Base-by-base conservation (phyloP, 495 filamentous ascomycete species). In the Aspergillus cavernicola region DNA sequence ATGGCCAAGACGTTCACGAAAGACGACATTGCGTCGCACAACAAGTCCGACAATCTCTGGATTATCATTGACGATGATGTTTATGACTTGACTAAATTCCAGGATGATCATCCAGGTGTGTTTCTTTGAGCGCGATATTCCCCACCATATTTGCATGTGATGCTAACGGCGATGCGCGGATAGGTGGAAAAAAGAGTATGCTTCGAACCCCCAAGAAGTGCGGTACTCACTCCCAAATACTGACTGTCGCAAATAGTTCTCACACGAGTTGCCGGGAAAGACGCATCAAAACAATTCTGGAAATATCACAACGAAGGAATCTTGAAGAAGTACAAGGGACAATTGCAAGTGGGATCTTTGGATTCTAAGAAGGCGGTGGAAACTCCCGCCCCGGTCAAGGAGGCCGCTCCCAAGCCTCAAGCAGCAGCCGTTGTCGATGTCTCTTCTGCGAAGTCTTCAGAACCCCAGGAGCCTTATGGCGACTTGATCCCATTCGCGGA, bases 211-310 rank as follows among this genome's bases (percentile, higher is more conserved):
- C 36, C 42, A 29, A 50, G 9, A 23, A 7, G 13, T 22, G 5
- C 40, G 9, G 4, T 20, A 26, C 2, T 26, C 12, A 22, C 51
- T 12, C 15, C 41, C 11, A 33, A 3, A 11, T 60, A 62, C 50
- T 71, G 39, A 70, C 64, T 46, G 50, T 36, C 12, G 16, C 42
- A 4, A 29, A 15, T 60, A 87, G 84, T 99, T 68, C 84, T 99
- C 49, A 85, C 89, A 61, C 78, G 92, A 52, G 91, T 97, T 13
- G 93, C 85, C 39, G 93, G 93, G 60, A 99, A 97, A 68, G 95
- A 99, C 60, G 93, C 93, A 15, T 92, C 89, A 22, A 92, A 95
- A 71, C 95, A 96, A 66, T 99, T 99, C 77, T 99, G 93, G 93
- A 99, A 97, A 73, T 97, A 98, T 69, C 93, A 98, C 79, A 98